Evolutionary conservation across 228 moss, liverwort and hornwort genomes (phyloP), one percentile per base, ranked within the genome.

Genomic region (Sphagnum magellanicum): DNA sequence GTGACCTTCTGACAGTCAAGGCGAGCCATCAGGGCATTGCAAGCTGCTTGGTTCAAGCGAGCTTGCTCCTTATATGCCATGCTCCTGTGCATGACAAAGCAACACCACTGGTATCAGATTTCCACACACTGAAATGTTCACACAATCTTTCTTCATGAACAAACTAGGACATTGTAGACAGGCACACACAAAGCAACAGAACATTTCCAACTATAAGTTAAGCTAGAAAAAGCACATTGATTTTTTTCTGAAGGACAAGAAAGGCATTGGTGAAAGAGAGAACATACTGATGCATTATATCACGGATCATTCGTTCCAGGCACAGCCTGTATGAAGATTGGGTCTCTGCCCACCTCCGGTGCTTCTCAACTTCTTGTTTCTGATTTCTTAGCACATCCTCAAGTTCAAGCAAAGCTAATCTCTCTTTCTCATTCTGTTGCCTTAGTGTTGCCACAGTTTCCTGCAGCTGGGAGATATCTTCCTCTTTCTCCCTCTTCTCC

Each of bases 231-330:
- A 32, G 32, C 32, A 32, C 32, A 32, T 32, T 32, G 3, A 32
- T 32, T 32, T 32, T 32, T 32, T 32, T 32, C 32, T 32, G 32
- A 32, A 32, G 32, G 32, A 32, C 32, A 32, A 32, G 32, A 32
- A 32, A 32, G 3, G 32, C 32, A 32, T 32, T 32, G 3, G 32
- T 32, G 32, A 32, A 73, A 71, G 77, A 84, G 85, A 79, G 69
- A 76, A 77, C 87, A 70, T 87, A 87, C 87, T 87, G 83, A 66
- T 87, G 87, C 84, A 87, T 84, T 62, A 81, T 84, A 77, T 87
- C 87, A 63, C 87, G 83, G 68, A 87, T 81, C 81, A 87, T 81
- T 68, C 87, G 78, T 73, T 87, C 87, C 74, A 87, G 65, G 74
- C 87, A 87, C 55, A 87, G 75, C 52, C 81, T 83, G 69, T 87